phyloP scores from a whole-genome alignment of 352 stramenopile genomes.

The Lagenidium giganteum region DNA sequence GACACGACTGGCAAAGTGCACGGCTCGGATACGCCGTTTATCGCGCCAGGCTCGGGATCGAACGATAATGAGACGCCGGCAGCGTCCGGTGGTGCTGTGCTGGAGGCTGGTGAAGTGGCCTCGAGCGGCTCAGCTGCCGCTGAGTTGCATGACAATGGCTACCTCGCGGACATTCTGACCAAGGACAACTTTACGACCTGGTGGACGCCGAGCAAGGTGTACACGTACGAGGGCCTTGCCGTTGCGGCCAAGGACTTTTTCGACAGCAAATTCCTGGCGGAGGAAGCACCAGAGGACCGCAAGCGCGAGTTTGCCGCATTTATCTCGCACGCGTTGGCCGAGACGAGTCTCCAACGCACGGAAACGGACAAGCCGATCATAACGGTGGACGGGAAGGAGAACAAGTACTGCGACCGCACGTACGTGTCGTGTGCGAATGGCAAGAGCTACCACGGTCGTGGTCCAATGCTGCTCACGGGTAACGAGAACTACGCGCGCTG shows the following conservation, averaged over 20 bases:
- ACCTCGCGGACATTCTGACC: not conserved
- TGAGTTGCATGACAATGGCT: conserved; percentile 1
- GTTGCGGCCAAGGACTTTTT: conserved; percentile 1
- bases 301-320: conserved; percentile 1
- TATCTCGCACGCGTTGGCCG: conserved; percentile 1
- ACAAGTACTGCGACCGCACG: conserved; percentile 10
- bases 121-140: not conserved
- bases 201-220: not conserved
- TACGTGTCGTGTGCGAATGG: conserved; percentile 4
- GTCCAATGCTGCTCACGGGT: conserved; percentile 9
- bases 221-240: conserved; percentile 1
- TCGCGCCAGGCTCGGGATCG: not conserved
- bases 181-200: conserved; percentile 3
- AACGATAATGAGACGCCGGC: not conserved
- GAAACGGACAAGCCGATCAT: not conserved
- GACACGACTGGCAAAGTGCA: not conserved
- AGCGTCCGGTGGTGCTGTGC: conserved; percentile 1
- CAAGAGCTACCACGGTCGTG: conserved; percentile 12
- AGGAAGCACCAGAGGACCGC: not conserved
- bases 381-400: not conserved
- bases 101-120: not conserved
- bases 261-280: not conserved
- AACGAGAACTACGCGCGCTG: conserved; percentile 15
- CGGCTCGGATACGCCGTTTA: not conserved
- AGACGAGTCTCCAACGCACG: not conserved